Conservation (phyloP, 345 rosid species). For the Rhodamnia rubescens region DNA sequence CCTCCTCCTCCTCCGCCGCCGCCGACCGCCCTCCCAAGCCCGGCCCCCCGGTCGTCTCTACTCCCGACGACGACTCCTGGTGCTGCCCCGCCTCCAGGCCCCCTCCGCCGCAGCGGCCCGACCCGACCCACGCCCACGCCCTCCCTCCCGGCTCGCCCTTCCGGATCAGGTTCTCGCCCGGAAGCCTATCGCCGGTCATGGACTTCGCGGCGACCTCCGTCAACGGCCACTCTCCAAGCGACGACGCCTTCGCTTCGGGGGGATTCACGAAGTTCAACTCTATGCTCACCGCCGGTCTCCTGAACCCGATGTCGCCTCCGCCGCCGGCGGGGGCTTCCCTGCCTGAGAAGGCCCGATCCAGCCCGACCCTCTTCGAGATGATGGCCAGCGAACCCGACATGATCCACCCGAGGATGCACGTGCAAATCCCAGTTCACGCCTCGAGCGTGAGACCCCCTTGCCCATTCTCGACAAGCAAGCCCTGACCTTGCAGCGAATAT, state of each 20-base stretch:
- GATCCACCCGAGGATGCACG: not conserved
- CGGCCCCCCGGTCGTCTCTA: not conserved
- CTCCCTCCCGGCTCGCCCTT: conserved; percentile 18
- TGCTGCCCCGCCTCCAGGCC: not conserved
- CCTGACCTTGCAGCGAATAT: conserved; percentile 69
- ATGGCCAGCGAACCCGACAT: conserved; percentile 82
- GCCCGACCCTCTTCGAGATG: conserved; percentile 96
- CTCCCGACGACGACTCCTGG: not conserved
- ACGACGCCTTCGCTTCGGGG: conserved; percentile 26
- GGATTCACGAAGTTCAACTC: conserved; percentile 86
- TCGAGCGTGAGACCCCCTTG: conserved; percentile 20
- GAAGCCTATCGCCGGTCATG: conserved; percentile 43
- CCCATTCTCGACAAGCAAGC: conserved; percentile 42
- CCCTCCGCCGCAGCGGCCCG: conserved; percentile 9
- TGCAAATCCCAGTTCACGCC: conserved; percentile 2
- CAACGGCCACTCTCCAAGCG: not conserved
- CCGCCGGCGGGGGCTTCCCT: conserved; percentile 9
- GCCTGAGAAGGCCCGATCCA: conserved; percentile 68
- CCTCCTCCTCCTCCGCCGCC: not conserved
- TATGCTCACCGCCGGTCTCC: conserved; percentile 88
- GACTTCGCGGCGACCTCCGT: conserved; percentile 23
- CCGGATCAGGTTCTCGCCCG: conserved; percentile 41
- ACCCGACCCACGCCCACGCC: conserved; percentile 12
- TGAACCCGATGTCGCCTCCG: conserved; percentile 94
- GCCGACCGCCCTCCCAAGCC: not conserved